Percentiles rank a stretch among this genome's conserved stretches.
Evolutionary conservation across 345 rosid genomes (phyloP).

Genomic region (Gossypium anomalum): DNA sequence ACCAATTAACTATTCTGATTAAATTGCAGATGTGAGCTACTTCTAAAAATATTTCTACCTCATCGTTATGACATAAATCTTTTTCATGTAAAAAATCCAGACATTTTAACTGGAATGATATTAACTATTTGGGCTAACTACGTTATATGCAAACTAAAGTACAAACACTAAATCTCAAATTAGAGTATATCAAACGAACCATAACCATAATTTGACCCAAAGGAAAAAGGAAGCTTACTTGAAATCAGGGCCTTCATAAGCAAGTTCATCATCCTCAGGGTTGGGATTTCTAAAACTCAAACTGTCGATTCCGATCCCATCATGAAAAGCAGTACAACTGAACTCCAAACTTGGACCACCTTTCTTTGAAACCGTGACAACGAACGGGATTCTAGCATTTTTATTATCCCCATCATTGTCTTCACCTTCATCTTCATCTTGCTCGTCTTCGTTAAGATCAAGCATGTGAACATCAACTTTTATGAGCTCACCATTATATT

Average conservation of each 20-base stretch:
- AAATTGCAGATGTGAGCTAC: too few relatives aligned
- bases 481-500: slow-evolving; percentile 62
- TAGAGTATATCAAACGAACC: neutral
- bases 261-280: slow-evolving; percentile 51
- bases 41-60: too few relatives aligned
- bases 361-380: slow-evolving; percentile 60
- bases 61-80: too few relatives aligned
- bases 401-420: slow-evolving; percentile 35
- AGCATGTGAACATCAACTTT: slow-evolving; percentile 82
- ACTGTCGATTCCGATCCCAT: slow-evolving; percentile 56
- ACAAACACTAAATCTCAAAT: neutral
- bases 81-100: too few relatives aligned
- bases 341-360: slow-evolving; percentile 59
- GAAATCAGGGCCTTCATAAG: slow-evolving; percentile 83
- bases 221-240: slow-evolving; percentile 39
- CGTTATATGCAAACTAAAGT: too few relatives aligned
- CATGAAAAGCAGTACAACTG: slow-evolving; percentile 57
- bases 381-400: slow-evolving; percentile 57
- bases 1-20: too few relatives aligned
- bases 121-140: too few relatives aligned
- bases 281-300: slow-evolving; percentile 53
- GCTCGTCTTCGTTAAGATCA: slow-evolving; percentile 51
- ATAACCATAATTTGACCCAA: neutral
- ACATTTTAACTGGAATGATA: too few relatives aligned
- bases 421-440: slow-evolving; percentile 26